A percentile compares a stretch with the other conserved stretches of the same genome.
Evolutionary conservation across 495 filamentous ascomycete species (phyloP).

Genomic region (Tuber microsphaerosporum): DNA sequence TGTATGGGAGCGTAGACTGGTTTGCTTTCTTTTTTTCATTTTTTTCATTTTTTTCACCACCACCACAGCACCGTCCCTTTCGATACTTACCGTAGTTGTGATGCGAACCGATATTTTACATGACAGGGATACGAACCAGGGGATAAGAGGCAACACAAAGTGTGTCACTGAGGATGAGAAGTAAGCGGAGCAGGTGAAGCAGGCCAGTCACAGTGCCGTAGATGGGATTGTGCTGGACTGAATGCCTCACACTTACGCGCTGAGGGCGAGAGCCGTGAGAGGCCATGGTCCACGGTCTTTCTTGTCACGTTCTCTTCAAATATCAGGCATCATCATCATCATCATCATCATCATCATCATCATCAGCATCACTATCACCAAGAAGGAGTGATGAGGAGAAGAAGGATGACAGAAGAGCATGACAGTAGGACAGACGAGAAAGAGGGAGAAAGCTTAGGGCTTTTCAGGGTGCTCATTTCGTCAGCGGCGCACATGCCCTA

Average conservation of each 20-base stretch:
- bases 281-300: neutral
- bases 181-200: neutral
- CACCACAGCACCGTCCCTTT: neutral
- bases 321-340: neutral
- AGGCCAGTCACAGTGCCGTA: neutral
- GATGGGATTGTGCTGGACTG: neutral
- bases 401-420: neutral
- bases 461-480: constrained; percentile 30
- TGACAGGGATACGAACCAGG: neutral
- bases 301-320: neutral
- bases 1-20: neutral
- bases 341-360: too few species aligned
- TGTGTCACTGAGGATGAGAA: neutral
- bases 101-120: constrained; percentile 1
- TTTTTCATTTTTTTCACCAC: constrained; percentile 30
- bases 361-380: neutral
- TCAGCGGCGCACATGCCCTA: constrained; percentile 21
- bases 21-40: neutral
- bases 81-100: neutral
- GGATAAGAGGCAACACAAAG: neutral
- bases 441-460: neutral
- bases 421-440: neutral
- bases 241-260: constrained; percentile 2
- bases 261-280: neutral
- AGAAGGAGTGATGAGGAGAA: neutral